Conservation (phyloP, 2,329 filamentous ascomycete species). For the Tolypocladium ophioglossoides region DNA sequence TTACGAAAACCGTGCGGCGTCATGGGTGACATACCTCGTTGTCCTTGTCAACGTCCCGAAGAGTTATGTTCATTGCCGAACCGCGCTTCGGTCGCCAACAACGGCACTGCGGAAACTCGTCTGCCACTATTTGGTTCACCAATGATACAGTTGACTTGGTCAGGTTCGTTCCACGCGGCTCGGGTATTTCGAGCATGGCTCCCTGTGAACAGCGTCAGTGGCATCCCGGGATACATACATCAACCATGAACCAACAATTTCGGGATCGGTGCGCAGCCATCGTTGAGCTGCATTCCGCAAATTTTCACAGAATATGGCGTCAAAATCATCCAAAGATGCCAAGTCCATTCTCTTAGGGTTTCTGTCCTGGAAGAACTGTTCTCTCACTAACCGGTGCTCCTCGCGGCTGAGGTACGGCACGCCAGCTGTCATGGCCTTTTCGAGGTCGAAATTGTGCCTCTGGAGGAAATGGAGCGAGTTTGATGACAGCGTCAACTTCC, state of each 20-base stretch:
- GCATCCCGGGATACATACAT: too few species aligned
- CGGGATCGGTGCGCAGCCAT: background rate
- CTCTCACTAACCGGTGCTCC: background rate
- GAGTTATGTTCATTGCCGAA: slow-evolving; percentile 14
- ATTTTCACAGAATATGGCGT: background rate
- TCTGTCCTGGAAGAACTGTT: background rate
- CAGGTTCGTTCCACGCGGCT: background rate
- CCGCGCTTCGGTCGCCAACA: slow-evolving; percentile 7
- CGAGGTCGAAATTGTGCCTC: slow-evolving; percentile 14
- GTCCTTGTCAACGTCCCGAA: background rate
- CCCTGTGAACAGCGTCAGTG: background rate
- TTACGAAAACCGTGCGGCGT: too few species aligned
- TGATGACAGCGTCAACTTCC: slow-evolving; percentile 16
- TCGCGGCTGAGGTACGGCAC: slow-evolving; percentile 19
- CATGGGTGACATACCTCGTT: background rate
- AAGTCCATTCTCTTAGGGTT: too few species aligned
- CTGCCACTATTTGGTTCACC: background rate
- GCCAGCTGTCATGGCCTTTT: slow-evolving; percentile 13
- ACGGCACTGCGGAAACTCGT: background rate
- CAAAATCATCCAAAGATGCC: too few species aligned
- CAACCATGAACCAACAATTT: background rate
- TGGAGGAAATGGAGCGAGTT: slow-evolving; percentile 18
- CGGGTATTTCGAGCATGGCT: background rate
- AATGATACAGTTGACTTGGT: background rate
- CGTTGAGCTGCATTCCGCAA: background rate